Evolutionary conservation across 2,329 filamentous ascomycete species (phyloP), one percentile per base, ranked within the genome.

Genomic region (Cercospora citrullina): DNA sequence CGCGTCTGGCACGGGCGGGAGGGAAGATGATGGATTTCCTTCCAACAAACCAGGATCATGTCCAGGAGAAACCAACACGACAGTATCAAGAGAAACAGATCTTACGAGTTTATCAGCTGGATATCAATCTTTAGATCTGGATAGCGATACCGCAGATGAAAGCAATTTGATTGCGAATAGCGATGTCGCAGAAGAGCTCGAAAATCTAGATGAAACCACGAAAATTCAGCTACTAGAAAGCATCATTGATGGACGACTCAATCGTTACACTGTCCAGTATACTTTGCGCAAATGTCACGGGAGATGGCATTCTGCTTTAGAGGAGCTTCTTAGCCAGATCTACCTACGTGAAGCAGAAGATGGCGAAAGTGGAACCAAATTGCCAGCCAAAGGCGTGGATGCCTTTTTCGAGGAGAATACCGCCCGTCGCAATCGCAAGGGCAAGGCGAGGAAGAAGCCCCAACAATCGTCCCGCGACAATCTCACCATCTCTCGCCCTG

Each of bases 241-340:
- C 26, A 91, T 95, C 77, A 96, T 97, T 73, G 87, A 89, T 0
- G 86, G 84, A 0, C 82, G 94, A 51, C 63, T 78, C 6, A 89
- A 89, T 58, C 81, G 81, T 0, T 87, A 89, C 59, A 89, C 91
- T 51, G 84, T 96, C 30, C 81, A 82, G 51, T 86, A 89, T 70
- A 87, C 89, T 0, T 80, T 97, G 61, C 87, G 87, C 71, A 91
- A 92, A 74, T 87, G 84, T 31, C 84, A 86, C 10, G 87, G 89
- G 0, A 87, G 92, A 71, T 86, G 91, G 45, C 87, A 89, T 67
- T 83, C 84, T 14, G 88, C 92, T 1, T 89, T 96, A 69, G 93
- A 97, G 73, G 89, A 93, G 67, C 82, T 98, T 12, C 85, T 97
- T 33, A 96, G 91, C 72, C 84, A 92, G 14, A 88, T 91, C 21